Conservation (phyloP, 2,329 filamentous ascomycete genomes). For the Fusarium penzigii region DNA sequence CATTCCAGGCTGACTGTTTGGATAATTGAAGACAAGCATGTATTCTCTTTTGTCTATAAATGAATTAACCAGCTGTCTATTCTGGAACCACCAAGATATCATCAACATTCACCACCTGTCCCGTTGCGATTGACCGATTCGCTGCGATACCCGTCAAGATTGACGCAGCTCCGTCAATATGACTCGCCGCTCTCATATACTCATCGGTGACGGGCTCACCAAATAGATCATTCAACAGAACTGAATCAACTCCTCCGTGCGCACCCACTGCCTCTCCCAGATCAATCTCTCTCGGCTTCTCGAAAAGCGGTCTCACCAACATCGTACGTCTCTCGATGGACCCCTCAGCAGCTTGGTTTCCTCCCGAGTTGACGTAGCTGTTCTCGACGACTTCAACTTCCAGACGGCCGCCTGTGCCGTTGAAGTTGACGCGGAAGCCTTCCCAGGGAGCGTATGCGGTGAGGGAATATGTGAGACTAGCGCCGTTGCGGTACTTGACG, state of each 20-base stretch:
- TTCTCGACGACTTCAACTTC: constrained; percentile 65
- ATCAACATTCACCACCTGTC: constrained; percentile 56
- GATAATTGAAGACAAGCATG: too few species aligned
- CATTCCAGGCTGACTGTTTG: too few species aligned
- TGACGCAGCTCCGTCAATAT: constrained; percentile 59
- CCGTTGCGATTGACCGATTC: constrained; percentile 58
- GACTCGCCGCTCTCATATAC: constrained; percentile 55
- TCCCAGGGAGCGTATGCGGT: constrained; percentile 65
- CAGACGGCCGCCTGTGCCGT: constrained; percentile 58
- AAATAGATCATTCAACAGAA: constrained; percentile 59
- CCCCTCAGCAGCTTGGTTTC: constrained; percentile 56
- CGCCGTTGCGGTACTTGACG: constrained; percentile 57
- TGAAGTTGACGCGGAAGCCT: constrained; percentile 59
- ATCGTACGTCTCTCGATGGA: constrained; percentile 52
- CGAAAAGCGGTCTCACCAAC: constrained; percentile 54
- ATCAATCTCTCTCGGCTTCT: constrained; percentile 56
- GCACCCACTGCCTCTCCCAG: constrained; percentile 54
- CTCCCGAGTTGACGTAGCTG: constrained; percentile 61
- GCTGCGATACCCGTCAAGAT: constrained; percentile 62
- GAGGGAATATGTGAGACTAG: constrained; percentile 59
- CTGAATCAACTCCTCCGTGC: constrained; percentile 61
- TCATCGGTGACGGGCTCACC: constrained; percentile 53
- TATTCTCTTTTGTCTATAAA: too few species aligned
- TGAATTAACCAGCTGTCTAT: too few species aligned
- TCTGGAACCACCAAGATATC: constrained; percentile 42